These are phyloP conservation scores for Apodospora peruviana DNA, from an alignment of 495 filamentous ascomycete genomes.

Conservation along the genomic window DNA sequence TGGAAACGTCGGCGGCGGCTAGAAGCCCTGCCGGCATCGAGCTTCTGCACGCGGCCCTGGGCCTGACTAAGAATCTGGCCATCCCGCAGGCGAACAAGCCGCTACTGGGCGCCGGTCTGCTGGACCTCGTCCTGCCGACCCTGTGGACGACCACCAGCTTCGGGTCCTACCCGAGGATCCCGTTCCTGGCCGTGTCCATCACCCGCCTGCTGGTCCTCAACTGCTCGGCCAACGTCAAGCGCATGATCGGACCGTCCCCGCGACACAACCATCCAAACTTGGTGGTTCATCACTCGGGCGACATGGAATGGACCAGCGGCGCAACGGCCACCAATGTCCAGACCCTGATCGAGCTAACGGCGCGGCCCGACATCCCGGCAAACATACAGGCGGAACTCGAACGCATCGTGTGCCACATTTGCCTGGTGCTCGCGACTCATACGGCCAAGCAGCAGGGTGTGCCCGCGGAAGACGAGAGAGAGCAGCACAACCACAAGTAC, in stretches of 20 bases:
- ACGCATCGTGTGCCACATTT: neutral
- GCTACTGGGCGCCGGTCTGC: slow-evolving; percentile 43
- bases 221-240: slow-evolving; percentile 51
- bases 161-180: slow-evolving; percentile 57
- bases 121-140: slow-evolving; percentile 46
- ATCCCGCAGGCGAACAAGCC: slow-evolving; percentile 60
- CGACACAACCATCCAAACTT: too few relatives aligned
- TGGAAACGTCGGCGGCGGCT: too few relatives aligned
- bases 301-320: too few relatives aligned
- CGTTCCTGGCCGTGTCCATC: slow-evolving; percentile 63
- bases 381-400: too few relatives aligned
- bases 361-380: slow-evolving; percentile 51
- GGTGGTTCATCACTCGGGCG: too few relatives aligned
- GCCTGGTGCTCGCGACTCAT: neutral
- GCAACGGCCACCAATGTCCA: slow-evolving; percentile 56
- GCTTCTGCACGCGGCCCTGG: slow-evolving; percentile 62
- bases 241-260: slow-evolving; percentile 33
- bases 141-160: slow-evolving; percentile 54
- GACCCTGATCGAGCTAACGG: slow-evolving; percentile 52
- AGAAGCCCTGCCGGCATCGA: too few relatives aligned
- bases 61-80: slow-evolving; percentile 77
- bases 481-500: neutral
- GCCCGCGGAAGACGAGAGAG: slow-evolving; percentile 3
- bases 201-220: slow-evolving; percentile 59
- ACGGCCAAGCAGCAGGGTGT: too few relatives aligned